phyloP scores from a whole-genome alignment of 2,329 filamentous ascomycete genomes.

The Tolypocladium ophioglossoides region DNA sequence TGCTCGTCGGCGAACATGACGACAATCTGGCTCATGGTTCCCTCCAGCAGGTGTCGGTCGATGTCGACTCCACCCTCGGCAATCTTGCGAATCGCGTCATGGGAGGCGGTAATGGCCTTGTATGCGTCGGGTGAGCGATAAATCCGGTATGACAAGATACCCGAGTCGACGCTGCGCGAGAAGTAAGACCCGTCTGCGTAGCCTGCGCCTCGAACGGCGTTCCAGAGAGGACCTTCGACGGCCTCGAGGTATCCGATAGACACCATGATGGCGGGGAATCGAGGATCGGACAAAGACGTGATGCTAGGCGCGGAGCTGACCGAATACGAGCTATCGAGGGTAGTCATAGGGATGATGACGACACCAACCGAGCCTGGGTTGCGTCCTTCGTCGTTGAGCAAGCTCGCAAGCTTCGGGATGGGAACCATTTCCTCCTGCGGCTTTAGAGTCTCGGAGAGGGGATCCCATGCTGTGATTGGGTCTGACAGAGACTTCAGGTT shows the following conservation, averaged over 20 bases:
- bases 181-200: conserved; percentile 86
- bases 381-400: conserved; percentile 66
- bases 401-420: conserved; percentile 56
- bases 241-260: conserved; percentile 86
- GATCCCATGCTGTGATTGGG: conserved; percentile 71
- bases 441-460: conserved; percentile 29
- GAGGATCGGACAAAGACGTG: conserved; percentile 63
- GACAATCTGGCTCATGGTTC: conserved; percentile 83
- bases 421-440: conserved; percentile 45
- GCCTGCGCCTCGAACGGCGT: conserved; percentile 82
- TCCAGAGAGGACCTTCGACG: conserved; percentile 91
- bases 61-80: conserved; percentile 61
- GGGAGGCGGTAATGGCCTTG: conserved; percentile 73
- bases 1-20: conserved; percentile 81
- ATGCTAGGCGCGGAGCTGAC: conserved; percentile 67
- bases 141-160: conserved; percentile 72
- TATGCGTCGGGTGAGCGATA: conserved; percentile 84
- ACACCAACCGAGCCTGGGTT: conserved; percentile 64
- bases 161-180: conserved; percentile 64
- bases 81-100: conserved; percentile 63
- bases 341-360: conserved; percentile 80
- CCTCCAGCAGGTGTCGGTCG: conserved; percentile 75
- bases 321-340: conserved; percentile 85
- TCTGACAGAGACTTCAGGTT: conserved; percentile 63
- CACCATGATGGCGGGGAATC: conserved; percentile 75